phyloP scores from a whole-genome alignment of 495 filamentous ascomycete species.

The Daldinia concentrica region DNA sequence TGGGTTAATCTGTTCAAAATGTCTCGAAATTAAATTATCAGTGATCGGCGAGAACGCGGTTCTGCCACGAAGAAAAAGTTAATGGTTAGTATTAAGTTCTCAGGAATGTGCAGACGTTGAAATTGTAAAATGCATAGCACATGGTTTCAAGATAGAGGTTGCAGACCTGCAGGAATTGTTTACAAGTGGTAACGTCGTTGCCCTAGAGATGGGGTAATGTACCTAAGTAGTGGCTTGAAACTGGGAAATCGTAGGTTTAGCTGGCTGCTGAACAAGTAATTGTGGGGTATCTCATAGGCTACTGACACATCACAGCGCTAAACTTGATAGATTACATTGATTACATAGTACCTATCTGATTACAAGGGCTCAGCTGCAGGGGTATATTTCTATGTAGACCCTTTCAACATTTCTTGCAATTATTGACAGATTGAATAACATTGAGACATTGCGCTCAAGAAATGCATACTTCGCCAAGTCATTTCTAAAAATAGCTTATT shows the following conservation, averaged over 20 bases:
- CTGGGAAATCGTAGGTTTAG: not conserved
- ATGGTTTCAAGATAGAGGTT: conserved; percentile 18
- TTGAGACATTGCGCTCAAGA: not conserved
- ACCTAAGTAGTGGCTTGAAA: not conserved
- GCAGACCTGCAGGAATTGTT: conserved; percentile 24
- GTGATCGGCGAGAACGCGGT: conserved; percentile 7
- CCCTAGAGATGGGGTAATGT: conserved; percentile 17
- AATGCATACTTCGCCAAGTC: not conserved
- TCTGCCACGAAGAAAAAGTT: not conserved
- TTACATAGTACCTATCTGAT: too few species aligned
- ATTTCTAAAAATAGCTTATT: not conserved
- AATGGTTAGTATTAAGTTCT: conserved; percentile 16
- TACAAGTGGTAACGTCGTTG: conserved; percentile 32
- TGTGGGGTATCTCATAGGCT: conserved; percentile 21
- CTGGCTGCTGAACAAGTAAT: not conserved
- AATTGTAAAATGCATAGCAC: conserved; percentile 17
- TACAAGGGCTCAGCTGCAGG: conserved; percentile 8
- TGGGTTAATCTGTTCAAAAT: conserved; percentile 7
- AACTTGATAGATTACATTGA: conserved; percentile 14
- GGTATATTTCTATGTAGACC: not conserved
- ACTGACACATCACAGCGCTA: conserved; percentile 16
- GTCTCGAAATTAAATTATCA: conserved; percentile 39
- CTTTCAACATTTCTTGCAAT: not conserved
- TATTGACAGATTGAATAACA: not conserved
- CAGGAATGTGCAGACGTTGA: conserved; percentile 32